These are phyloP conservation scores for Acephala macrosclerotiorum DNA, from an alignment of 2,329 filamentous ascomycete species.

Conservation along the genomic window DNA sequence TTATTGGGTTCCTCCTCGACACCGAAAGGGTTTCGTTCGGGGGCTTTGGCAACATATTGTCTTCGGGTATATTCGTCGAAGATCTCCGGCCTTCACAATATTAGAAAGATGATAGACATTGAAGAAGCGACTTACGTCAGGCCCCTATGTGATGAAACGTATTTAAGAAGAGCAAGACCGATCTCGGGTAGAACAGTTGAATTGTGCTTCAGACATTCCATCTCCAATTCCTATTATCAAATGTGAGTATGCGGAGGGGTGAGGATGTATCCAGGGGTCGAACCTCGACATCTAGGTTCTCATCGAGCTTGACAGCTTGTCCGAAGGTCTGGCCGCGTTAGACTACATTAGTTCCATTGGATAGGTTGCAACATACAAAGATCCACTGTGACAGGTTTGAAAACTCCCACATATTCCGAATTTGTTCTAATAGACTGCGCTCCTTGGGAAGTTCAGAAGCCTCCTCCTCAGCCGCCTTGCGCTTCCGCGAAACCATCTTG, in stretches of 20 bases:
- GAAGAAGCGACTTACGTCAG: constrained; percentile 72
- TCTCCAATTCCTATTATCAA: constrained; percentile 78
- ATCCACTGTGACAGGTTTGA: constrained; percentile 94
- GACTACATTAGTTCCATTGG: no score
- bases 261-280: constrained; percentile 35
- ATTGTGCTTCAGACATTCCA: constrained; percentile 82
- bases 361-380: constrained; percentile 48
- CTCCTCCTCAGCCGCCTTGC: constrained; percentile 52
- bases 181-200: constrained; percentile 81
- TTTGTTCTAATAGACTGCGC: constrained; percentile 61
- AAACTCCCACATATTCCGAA: constrained; percentile 96
- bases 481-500: constrained; percentile 57
- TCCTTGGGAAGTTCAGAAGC: constrained; percentile 41
- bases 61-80: constrained; percentile 94
- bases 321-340: constrained; percentile 69
- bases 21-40: constrained; percentile 85
- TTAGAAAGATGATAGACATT: constrained; percentile 32
- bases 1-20: constrained; percentile 73
- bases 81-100: constrained; percentile 71
- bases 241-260: constrained; percentile 22
- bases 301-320: constrained; percentile 86
- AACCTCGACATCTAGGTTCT: constrained; percentile 91
- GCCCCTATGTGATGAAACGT: constrained; percentile 90
- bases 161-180: constrained; percentile 87
- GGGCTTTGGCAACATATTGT: constrained; percentile 85